Percentiles rank a stretch among this genome's conserved stretches.
phyloP scores from a whole-genome alignment of 371 early-diverging fungal genomes.

The Lichtheimia hyalospora region DNA sequence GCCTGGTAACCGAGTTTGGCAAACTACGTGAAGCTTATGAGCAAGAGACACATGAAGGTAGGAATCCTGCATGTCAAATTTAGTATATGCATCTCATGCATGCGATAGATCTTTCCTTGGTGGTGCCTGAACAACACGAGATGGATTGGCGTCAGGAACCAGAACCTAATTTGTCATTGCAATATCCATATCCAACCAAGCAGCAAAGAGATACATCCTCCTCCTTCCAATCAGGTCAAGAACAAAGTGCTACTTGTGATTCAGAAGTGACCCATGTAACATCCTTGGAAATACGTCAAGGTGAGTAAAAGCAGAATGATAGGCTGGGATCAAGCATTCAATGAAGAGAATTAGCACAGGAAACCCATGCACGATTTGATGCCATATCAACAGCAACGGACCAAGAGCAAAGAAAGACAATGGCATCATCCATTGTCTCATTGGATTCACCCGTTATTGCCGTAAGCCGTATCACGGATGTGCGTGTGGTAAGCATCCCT shows the following conservation, averaged over 20 bases:
- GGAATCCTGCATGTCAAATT: neutral
- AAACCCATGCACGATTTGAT: too few relatives aligned
- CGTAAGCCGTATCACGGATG: too few relatives aligned
- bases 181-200: constrained; percentile 13
- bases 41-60: constrained; percentile 11
- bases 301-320: neutral
- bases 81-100: neutral
- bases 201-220: neutral
- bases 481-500: too few relatives aligned
- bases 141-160: constrained; percentile 6
- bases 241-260: constrained; percentile 1
- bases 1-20: constrained; percentile 7
- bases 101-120: constrained; percentile 3
- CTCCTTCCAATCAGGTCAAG: neutral
- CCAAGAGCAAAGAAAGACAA: too few relatives aligned
- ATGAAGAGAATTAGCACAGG: too few relatives aligned
- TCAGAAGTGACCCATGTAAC: constrained; percentile 12
- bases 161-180: constrained; percentile 7
- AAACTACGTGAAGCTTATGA: constrained; percentile 12
- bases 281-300: constrained; percentile 15
- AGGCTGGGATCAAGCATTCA: too few relatives aligned
- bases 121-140: neutral
- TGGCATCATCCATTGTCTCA: too few relatives aligned
- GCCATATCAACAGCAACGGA: too few relatives aligned
- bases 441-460: too few relatives aligned